phyloP scores from a whole-genome alignment of 495 filamentous ascomycete genomes.

The Chaetomium cochliodes region DNA sequence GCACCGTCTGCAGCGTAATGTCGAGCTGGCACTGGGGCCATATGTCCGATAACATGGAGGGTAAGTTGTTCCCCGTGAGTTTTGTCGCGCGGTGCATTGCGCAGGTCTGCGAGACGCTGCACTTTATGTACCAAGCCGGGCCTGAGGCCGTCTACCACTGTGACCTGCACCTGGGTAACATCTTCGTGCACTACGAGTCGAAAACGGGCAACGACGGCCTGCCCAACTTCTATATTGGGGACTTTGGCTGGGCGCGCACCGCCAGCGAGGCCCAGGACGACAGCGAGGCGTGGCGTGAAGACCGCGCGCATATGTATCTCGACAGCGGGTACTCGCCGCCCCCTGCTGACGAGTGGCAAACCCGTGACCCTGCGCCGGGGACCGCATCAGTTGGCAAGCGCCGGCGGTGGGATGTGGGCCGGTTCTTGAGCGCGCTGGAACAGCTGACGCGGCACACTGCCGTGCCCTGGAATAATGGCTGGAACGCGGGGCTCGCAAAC shows the following conservation, averaged over 20 bases:
- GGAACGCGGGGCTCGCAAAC: too few species aligned
- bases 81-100: conserved; percentile 12
- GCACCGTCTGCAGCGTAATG: background rate
- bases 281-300: background rate
- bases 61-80: conserved; percentile 5
- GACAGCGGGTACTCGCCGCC: too few species aligned
- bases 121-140: conserved; percentile 22
- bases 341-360: too few species aligned
- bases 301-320: too few species aligned
- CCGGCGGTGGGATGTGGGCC: background rate
- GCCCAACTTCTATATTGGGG: conserved; percentile 17
- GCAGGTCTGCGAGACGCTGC: conserved; percentile 20
- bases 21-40: background rate
- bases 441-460: background rate
- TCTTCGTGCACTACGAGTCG: conserved; percentile 12
- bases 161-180: conserved; percentile 20
- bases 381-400: background rate
- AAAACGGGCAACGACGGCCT: background rate
- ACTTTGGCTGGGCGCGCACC: conserved; percentile 18
- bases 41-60: background rate
- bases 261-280: conserved; percentile 6
- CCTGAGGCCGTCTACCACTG: conserved; percentile 16
- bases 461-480: background rate
- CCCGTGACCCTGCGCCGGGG: background rate
- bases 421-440: background rate